Conservation (phyloP, 2,329 filamentous ascomycete genomes). For the Pseudonectria foliicola region DNA sequence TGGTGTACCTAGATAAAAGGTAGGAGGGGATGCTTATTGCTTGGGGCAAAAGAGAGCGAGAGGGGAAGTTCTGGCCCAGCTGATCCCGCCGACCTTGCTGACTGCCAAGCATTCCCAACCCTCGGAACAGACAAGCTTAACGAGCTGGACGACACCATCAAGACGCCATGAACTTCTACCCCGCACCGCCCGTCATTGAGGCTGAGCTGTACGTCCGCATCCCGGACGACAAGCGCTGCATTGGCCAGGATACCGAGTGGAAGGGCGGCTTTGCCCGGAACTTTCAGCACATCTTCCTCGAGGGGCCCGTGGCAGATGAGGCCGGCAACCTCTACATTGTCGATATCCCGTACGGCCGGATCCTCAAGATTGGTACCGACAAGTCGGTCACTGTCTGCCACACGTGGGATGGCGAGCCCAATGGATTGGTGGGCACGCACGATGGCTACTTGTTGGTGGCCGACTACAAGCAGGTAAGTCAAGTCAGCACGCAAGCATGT, state of each 20-base stretch:
- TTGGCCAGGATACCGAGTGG: slow-evolving; percentile 30
- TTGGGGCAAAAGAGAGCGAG: too few species aligned
- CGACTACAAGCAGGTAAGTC: slow-evolving; percentile 37
- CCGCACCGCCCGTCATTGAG: slow-evolving; percentile 23
- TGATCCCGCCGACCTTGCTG: too few species aligned
- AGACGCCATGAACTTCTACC: slow-evolving; percentile 29
- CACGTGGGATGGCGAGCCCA: slow-evolving; percentile 34
- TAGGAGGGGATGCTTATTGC: too few species aligned
- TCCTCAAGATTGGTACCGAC: slow-evolving; percentile 25
- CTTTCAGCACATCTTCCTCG: slow-evolving; percentile 33
- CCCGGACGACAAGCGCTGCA: slow-evolving; percentile 27
- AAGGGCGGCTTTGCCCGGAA: slow-evolving; percentile 26
- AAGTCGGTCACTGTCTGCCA: slow-evolving; percentile 25
- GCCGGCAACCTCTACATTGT: slow-evolving; percentile 30
- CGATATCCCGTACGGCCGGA: slow-evolving; percentile 33
- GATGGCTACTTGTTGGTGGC: slow-evolving; percentile 31
- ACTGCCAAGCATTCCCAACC: too few species aligned
- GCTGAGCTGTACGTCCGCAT: slow-evolving; percentile 30
- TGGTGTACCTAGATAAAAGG: too few species aligned
- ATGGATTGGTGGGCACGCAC: slow-evolving; percentile 27
- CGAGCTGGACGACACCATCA: too few species aligned
- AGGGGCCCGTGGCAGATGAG: slow-evolving; percentile 28
- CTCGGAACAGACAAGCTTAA: too few species aligned
- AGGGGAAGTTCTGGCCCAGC: too few species aligned
- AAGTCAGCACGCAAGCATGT: too few species aligned